A percentile compares a stretch with the other conserved stretches of the same genome.
phyloP scores from a whole-genome alignment of 805 yeast species.

The Debaryomyces tyrocola region DNA sequence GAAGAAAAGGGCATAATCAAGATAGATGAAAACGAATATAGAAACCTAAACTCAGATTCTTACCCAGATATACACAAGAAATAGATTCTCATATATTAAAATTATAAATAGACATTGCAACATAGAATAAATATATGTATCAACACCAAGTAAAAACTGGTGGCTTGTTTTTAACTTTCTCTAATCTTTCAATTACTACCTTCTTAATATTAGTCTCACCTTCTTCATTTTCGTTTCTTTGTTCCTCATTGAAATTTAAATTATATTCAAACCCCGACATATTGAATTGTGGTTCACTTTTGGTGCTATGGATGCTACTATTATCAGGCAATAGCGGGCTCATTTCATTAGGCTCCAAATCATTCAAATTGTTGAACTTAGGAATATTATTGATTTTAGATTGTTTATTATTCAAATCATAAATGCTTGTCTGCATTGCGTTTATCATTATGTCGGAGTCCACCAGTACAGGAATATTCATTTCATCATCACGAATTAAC shows the following conservation, averaged over 20 bases:
- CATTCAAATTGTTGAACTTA: not conserved
- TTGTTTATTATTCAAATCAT: constrained; percentile 11
- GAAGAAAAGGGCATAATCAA: constrained; percentile 50
- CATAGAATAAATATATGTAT: not conserved
- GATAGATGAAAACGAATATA: constrained; percentile 23
- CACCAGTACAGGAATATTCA: constrained; percentile 50
- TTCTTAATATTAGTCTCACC: constrained; percentile 28
- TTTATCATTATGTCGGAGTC: constrained; percentile 29
- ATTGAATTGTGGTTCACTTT: constrained; percentile 1
- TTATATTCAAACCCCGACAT: constrained; percentile 25
- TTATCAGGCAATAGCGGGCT: constrained; percentile 6
- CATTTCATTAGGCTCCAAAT: constrained; percentile 2
- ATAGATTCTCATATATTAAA: not conserved
- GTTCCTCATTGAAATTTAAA: constrained; percentile 9
- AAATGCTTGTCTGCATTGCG: constrained; percentile 39
- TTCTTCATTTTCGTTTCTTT: constrained; percentile 1
- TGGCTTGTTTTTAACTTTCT: constrained; percentile 52
- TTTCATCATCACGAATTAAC: constrained; percentile 58
- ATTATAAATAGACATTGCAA: too few relatives aligned
- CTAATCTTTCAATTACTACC: constrained; percentile 61
- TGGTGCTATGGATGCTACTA: constrained; percentile 6
- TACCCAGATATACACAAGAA: constrained; percentile 10
- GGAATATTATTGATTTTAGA: not conserved
- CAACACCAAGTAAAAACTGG: constrained; percentile 73
- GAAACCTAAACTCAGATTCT: constrained; percentile 16